Evolutionary conservation across 23 red algal species (phyloP).

Genomic region (Rhodosorus marinus): DNA sequence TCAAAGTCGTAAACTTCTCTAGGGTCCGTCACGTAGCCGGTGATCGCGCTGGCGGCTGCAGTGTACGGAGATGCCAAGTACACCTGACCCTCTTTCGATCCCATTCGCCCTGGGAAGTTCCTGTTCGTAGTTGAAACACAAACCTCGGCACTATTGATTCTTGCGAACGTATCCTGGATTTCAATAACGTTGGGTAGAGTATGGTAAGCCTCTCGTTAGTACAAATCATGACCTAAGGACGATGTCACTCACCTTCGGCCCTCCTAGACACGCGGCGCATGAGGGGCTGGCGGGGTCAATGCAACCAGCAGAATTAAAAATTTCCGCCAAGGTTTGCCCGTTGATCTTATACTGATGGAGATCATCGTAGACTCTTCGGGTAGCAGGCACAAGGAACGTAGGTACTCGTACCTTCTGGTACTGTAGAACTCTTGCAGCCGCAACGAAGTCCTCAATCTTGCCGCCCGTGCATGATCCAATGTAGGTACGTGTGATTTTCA

Average conservation of each 20-base stretch:
- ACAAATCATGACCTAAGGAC: no score
- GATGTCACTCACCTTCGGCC: no score
- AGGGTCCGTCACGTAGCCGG: constrained; percentile 86
- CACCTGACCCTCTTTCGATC: constrained; percentile 57
- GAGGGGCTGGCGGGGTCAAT: constrained; percentile 58
- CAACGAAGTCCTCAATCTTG: constrained; percentile 96
- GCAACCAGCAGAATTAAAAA: constrained; percentile 72
- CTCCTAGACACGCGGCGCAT: constrained; percentile 93
- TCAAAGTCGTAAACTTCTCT: constrained; percentile 90
- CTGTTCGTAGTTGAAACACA: constrained; percentile 94
- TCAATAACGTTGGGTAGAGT: no score
- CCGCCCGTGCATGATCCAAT: constrained; percentile 96
- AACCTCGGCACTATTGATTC: constrained; percentile 66
- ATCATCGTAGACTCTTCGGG: constrained; percentile 54
- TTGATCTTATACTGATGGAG: constrained; percentile 45
- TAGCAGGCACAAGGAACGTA: constrained; percentile 92
- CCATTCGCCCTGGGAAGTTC: constrained; percentile 96
- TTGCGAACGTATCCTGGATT: constrained; percentile 99
- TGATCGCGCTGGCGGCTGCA: constrained; percentile 76
- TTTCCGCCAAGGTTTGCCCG: constrained; percentile 64
- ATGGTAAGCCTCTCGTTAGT: no score
- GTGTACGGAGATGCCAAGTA: constrained; percentile 94
- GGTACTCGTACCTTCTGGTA: constrained; percentile 73
- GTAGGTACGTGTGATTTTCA: constrained; percentile 66
- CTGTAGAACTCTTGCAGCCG: constrained; percentile 83